Percentiles rank a stretch among this genome's conserved stretches.
These are phyloP conservation scores for Xerocomellus dryophilus DNA, from an alignment of 768 basidiomycete genomes.

Conservation along the genomic window DNA sequence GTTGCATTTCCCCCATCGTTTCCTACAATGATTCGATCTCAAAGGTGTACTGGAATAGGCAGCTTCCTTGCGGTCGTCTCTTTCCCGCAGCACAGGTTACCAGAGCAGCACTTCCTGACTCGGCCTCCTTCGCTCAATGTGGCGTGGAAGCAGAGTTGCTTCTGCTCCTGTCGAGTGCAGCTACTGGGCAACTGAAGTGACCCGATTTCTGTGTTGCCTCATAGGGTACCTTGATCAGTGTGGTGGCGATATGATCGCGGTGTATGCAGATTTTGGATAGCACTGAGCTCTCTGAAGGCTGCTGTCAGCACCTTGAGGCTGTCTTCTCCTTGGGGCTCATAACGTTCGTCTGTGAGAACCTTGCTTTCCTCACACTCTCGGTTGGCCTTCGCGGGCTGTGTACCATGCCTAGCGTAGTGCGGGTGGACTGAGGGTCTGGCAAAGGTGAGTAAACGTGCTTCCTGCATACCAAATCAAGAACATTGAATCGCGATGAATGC, in stretches of 20 bases:
- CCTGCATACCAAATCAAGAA: conserved; percentile 11
- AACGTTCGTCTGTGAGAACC: background rate
- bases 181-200: background rate
- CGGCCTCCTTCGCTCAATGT: conserved; percentile 10
- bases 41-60: conserved; percentile 14
- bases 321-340: background rate
- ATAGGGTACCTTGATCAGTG: conserved; percentile 1
- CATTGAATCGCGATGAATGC: conserved; percentile 10
- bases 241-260: conserved; percentile 12
- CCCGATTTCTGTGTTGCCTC: conserved; percentile 9
- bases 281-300: background rate
- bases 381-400: conserved; percentile 66
- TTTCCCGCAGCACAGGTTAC: conserved; percentile 13
- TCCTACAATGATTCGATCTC: conserved; percentile 11
- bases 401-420: conserved; percentile 75
- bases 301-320: background rate
- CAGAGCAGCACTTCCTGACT: conserved; percentile 12
- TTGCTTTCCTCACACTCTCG: conserved; percentile 1
- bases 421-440: conserved; percentile 70
- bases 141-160: conserved; percentile 17
- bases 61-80: conserved; percentile 16
- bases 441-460: conserved; percentile 49
- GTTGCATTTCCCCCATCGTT: conserved; percentile 6
- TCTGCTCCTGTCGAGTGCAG: conserved; percentile 22
- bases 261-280: conserved; percentile 1